These are phyloP conservation scores for Haematococcus sp. DNA, from an alignment of 139 green algal species.

Conservation along the genomic window DNA sequence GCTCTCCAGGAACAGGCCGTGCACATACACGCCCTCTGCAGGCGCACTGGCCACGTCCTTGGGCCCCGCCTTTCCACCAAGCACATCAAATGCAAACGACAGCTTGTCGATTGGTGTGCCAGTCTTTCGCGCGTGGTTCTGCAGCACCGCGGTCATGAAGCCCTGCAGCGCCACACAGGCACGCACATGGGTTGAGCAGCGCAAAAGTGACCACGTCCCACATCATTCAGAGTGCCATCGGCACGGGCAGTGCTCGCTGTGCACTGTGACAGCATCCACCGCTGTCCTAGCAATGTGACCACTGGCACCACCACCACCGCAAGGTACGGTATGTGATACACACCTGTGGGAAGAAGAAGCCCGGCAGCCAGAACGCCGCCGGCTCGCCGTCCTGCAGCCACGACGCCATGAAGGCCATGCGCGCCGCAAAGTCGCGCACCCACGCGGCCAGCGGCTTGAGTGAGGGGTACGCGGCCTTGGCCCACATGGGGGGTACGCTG, in stretches of 20 bases:
- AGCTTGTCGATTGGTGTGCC: slow-evolving; percentile 71
- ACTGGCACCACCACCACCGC: too few relatives aligned
- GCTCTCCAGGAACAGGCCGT: slow-evolving; percentile 75
- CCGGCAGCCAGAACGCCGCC: slow-evolving; percentile 74
- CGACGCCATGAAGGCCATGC: slow-evolving; percentile 59
- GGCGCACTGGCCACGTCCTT: not conserved
- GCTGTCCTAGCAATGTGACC: too few relatives aligned
- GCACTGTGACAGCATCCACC: too few relatives aligned
- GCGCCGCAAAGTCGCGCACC: slow-evolving; percentile 62
- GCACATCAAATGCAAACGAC: slow-evolving; percentile 56
- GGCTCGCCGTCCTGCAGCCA: slow-evolving; percentile 72
- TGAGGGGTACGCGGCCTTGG: slow-evolving; percentile 65
- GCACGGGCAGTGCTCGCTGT: too few relatives aligned
- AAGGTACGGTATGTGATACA: too few relatives aligned
- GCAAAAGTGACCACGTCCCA: too few relatives aligned
- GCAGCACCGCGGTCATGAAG: slow-evolving; percentile 79
- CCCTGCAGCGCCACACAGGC: slow-evolving; percentile 50
- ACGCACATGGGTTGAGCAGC: too few relatives aligned
- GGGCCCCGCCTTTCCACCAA: not conserved
- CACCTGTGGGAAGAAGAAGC: slow-evolving; percentile 77
- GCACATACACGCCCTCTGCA: slow-evolving; percentile 66
- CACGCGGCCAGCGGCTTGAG: slow-evolving; percentile 74
- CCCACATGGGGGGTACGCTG: slow-evolving; percentile 64
- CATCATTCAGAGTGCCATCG: too few relatives aligned
- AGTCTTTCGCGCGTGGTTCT: slow-evolving; percentile 70